Conservation (phyloP, 768 basidiomycete species). For the Termitomyces bulborhizus region DNA sequence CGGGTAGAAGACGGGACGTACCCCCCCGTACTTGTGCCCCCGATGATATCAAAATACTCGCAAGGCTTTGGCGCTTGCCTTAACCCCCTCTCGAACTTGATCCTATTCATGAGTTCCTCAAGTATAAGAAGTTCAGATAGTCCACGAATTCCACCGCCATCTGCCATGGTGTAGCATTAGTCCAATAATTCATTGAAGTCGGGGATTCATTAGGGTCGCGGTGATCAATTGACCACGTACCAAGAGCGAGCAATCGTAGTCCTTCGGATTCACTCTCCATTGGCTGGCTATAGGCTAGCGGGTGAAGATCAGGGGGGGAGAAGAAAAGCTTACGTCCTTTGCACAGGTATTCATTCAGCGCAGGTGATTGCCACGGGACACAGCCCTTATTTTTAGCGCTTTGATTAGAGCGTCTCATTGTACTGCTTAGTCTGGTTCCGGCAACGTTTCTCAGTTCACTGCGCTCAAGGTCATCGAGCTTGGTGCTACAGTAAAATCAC, state of each 20-base stretch:
- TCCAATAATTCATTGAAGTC: too few species aligned
- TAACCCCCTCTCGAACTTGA: not conserved
- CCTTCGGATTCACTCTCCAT: not conserved
- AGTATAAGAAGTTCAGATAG: conserved; percentile 3
- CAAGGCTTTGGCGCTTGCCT: conserved; percentile 9
- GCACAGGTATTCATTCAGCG: not conserved
- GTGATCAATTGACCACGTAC: not conserved
- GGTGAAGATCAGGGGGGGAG: too few species aligned
- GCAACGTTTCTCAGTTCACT: conserved; percentile 73
- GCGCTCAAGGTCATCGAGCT: conserved; percentile 75
- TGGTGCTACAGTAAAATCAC: conserved; percentile 62
- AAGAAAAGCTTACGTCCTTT: not conserved
- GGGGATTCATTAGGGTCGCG: not conserved
- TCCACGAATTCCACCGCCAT: conserved; percentile 9
- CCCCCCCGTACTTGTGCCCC: conserved; percentile 21
- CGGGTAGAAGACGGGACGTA: not conserved
- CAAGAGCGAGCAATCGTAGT: not conserved
- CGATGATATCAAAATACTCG: conserved; percentile 21
- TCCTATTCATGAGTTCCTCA: conserved; percentile 4
- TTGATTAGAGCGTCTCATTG: too few species aligned
- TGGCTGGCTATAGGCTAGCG: not conserved
- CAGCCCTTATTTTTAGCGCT: too few species aligned
- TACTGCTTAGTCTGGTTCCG: conserved; percentile 44
- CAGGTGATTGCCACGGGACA: too few species aligned
- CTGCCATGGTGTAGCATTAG: not conserved